Base-by-base conservation (phyloP, 257 asterid genomes). In the Nicotiana paniculata region DNA sequence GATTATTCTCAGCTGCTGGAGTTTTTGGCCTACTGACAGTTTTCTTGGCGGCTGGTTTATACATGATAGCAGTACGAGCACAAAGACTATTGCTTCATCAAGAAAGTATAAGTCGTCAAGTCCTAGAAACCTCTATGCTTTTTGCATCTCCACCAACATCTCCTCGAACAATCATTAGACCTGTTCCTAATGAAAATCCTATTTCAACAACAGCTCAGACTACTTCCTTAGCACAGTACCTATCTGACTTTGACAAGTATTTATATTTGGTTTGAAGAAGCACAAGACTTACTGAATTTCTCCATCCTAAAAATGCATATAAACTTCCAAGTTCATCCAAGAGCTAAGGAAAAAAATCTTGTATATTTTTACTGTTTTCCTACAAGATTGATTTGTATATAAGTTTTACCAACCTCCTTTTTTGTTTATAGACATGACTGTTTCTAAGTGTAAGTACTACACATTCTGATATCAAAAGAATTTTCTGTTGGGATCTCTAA, bases 1-100 rank as follows among this genome's bases (percentile, higher is more conserved):
- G 98, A 2, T 37, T 96, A 82, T 96, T 93, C 93, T 86, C 96
- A 3, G 87, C 97, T 0, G 95, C 95, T n/a, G 99, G 99, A 77
- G 92, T 89, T 28, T 86, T 92, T 13, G 96, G 96, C 4, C 88
- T 93, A 3, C 62, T 83, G 16, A 91, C 98, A 1, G 96, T 91
- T 16, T 90, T 91, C 57, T 89, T 93, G 11, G 97, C 93, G 77
- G 85, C 93, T 1, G 97, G 95, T 51, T 85, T 96, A 28, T 93
- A 93, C 86, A 85, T 92, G 58, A 91, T 94, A 0, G 95, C 92
- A 1, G 69, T 96, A 37, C 86, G 93, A 0, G 92, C 90, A 2
- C 92, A 94, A 74, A 83, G 43, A 10, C 58, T 84, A 24, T 78
- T 84, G 3, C 88, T 82, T 35, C 83, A 82, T n/a, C 92, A 81